Percentiles rank a stretch among this genome's conserved stretches.
Conservation (phyloP, 2,329 filamentous ascomycete genomes). For the Cladosporium sp. region DNA sequence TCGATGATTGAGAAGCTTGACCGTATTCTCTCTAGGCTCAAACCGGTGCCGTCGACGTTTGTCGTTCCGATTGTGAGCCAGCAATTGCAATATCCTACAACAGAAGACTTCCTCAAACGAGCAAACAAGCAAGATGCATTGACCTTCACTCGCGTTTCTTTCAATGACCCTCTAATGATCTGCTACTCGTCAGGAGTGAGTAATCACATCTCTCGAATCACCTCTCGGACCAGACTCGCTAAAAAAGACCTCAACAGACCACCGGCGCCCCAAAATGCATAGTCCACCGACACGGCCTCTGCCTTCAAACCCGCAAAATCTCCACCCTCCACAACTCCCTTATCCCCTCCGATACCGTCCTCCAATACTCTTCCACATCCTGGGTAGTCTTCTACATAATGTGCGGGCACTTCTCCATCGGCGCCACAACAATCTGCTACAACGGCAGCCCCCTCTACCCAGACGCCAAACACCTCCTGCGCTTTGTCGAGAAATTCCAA, state of each 20-base stretch:
- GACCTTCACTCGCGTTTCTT: slow-evolving; percentile 36
- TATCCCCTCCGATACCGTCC: slow-evolving; percentile 36
- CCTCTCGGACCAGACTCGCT: too few relatives aligned
- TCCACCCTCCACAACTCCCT: slow-evolving; percentile 42
- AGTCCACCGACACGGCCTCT: slow-evolving; percentile 41
- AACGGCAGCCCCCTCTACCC: slow-evolving; percentile 43
- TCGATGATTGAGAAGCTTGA: slow-evolving; percentile 31
- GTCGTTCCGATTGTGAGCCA: slow-evolving; percentile 26
- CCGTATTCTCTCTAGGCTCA: slow-evolving; percentile 29
- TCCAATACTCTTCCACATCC: slow-evolving; percentile 45
- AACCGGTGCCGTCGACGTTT: slow-evolving; percentile 24
- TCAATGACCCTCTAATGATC: slow-evolving; percentile 41
- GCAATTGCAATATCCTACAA: slow-evolving; percentile 21
- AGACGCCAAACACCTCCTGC: slow-evolving; percentile 33
- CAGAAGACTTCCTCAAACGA: slow-evolving; percentile 33
- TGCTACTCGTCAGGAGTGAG: slow-evolving; percentile 44
- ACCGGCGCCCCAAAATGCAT: slow-evolving; percentile 41
- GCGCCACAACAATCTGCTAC: slow-evolving; percentile 41
- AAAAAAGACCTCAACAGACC: slow-evolving; percentile 19
- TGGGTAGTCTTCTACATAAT: slow-evolving; percentile 48
- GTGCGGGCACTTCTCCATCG: slow-evolving; percentile 40
- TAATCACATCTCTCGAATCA: too few relatives aligned
- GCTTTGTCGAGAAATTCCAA: slow-evolving; percentile 34
- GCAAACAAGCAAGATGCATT: slow-evolving; percentile 30
- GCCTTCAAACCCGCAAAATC: slow-evolving; percentile 44